A percentile compares a stretch with the other conserved stretches of the same genome.
Conservation (phyloP, 257 asterid species). For the Ilex asprella region DNA sequence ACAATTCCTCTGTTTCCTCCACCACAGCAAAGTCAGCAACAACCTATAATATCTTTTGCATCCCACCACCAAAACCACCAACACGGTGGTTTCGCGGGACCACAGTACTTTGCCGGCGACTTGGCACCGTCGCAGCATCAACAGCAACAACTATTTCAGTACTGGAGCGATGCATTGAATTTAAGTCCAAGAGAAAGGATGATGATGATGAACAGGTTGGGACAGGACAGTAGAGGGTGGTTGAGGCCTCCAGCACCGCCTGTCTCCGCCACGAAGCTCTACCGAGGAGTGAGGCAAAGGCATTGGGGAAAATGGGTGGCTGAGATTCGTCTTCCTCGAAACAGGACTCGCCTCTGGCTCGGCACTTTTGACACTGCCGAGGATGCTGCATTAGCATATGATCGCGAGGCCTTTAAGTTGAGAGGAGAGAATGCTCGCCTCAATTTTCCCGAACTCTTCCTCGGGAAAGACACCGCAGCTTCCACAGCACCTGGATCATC, state of each 20-base stretch:
- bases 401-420: constrained; percentile 78
- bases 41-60: constrained; percentile 78
- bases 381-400: constrained; percentile 92
- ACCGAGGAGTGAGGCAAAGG: constrained; percentile 90
- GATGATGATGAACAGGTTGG: constrained; percentile 64
- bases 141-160: constrained; percentile 53
- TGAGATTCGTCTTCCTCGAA: constrained; percentile 83
- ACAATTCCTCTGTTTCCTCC: constrained; percentile 34
- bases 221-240: constrained; percentile 21
- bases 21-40: constrained; percentile 25
- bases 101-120: constrained; percentile 62
- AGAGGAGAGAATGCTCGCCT: constrained; percentile 84
- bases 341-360: constrained; percentile 91
- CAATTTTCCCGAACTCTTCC: constrained; percentile 73
- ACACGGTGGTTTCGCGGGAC: constrained; percentile 28
- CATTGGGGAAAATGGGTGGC: constrained; percentile 99
- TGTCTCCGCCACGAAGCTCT: constrained; percentile 47
- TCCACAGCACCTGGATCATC: constrained; percentile 9
- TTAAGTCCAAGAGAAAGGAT: constrained; percentile 68
- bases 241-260: constrained; percentile 44
- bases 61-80: constrained; percentile 23
- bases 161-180: constrained; percentile 71
- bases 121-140: constrained; percentile 25
- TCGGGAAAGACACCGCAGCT: constrained; percentile 36
- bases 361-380: constrained; percentile 93